Conservation (phyloP, 2,329 filamentous ascomycete species). For the Phialocephala subalpina region DNA sequence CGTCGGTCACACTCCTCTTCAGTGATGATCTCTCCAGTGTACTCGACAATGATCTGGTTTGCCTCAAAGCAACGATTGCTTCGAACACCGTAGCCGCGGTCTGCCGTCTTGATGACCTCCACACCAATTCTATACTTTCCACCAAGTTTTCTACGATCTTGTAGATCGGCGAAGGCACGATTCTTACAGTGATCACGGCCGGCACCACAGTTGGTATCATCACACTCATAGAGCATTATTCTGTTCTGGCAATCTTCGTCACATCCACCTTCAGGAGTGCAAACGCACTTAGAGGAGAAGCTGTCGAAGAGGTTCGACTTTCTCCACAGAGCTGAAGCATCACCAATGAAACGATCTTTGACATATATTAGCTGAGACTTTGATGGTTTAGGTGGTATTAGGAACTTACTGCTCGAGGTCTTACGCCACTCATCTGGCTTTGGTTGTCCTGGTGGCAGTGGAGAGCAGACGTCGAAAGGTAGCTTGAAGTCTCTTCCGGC, state of each 20-base stretch:
- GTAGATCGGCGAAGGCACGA: constrained; percentile 84
- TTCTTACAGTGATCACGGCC: constrained; percentile 81
- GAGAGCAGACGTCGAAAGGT: constrained; percentile 89
- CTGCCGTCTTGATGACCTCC: constrained; percentile 89
- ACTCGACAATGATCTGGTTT: constrained; percentile 97
- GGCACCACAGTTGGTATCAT: constrained; percentile 85
- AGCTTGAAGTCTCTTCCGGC: constrained; percentile 84
- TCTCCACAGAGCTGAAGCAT: constrained; percentile 82
- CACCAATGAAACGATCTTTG: constrained; percentile 87
- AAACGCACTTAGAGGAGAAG: constrained; percentile 81
- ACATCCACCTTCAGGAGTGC: constrained; percentile 80
- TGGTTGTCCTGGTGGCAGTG: constrained; percentile 83
- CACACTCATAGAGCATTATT: constrained; percentile 97
- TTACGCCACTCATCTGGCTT: constrained; percentile 95
- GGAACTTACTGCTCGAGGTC: constrained; percentile 82
- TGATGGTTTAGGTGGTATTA: background rate
- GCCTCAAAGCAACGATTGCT: constrained; percentile 87
- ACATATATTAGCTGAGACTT: constrained; percentile 3
- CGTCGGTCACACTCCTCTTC: constrained; percentile 91
- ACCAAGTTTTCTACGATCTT: constrained; percentile 76
- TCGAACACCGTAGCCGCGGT: constrained; percentile 90
- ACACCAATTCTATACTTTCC: constrained; percentile 92
- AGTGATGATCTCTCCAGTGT: constrained; percentile 97
- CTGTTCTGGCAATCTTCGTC: constrained; percentile 92
- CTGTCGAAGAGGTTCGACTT: constrained; percentile 78